phyloP scores from a whole-genome alignment of 441 rosid genomes.

The Erodium moschatum region DNA sequence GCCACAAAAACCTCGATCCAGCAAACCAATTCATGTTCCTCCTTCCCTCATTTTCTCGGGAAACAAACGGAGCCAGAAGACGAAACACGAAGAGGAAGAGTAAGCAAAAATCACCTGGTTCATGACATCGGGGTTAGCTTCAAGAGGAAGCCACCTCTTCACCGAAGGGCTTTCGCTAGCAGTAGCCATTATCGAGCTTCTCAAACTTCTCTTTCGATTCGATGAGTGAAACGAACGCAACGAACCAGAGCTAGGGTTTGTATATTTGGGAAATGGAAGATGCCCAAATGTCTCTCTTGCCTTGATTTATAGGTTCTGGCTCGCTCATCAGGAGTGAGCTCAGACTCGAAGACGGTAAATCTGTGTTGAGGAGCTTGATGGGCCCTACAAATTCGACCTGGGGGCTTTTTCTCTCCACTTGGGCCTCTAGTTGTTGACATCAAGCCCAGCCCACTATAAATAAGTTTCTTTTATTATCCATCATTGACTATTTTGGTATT shows the following conservation, averaged over 20 bases:
- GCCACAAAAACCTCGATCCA: too few relatives aligned
- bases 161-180: slow-evolving; percentile 38
- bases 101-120: slow-evolving; percentile 51
- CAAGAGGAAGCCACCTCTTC: slow-evolving; percentile 94
- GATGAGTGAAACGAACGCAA: slow-evolving; percentile 4
- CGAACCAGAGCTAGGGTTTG: neutral
- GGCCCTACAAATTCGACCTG: too few relatives aligned
- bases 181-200: slow-evolving; percentile 33
- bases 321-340: too few relatives aligned
- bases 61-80: neutral
- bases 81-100: neutral
- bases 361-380: too few relatives aligned
- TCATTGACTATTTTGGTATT: too few relatives aligned
- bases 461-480: too few relatives aligned
- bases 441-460: too few relatives aligned
- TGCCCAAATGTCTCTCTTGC: too few relatives aligned
- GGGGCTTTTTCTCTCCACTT: too few relatives aligned
- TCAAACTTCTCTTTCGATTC: neutral
- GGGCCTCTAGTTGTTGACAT: too few relatives aligned
- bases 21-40: neutral
- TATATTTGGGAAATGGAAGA: neutral
- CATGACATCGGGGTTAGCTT: slow-evolving; percentile 90
- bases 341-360: too few relatives aligned
- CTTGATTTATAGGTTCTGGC: slow-evolving; percentile 23
- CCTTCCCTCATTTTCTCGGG: too few relatives aligned